Evolutionary conservation across 177 flowering plant genomes (phyloP), one percentile per base, ranked within the genome.

Genomic region (Tripterygium wilfordii): DNA sequence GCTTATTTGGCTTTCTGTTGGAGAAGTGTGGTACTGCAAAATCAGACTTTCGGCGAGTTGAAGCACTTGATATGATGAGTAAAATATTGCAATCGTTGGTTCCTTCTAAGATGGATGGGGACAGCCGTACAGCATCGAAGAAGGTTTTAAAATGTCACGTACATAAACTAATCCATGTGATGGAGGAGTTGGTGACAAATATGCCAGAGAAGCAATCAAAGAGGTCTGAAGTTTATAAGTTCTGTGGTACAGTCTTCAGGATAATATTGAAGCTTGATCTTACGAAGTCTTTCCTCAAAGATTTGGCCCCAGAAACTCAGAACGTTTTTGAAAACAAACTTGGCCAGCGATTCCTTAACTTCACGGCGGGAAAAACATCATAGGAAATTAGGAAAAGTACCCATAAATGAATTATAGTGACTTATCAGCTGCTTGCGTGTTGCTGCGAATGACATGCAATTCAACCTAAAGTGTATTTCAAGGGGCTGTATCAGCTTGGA

Each of bases 131-230:
- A 16, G 45, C 41, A 14, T 45, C 67, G 33, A 62, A 60, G 57
- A 69, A 75, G 44, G 37, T 63, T 13, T 53, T 80, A 55, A 75
- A 72, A 48, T 49, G 22, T 24, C 70, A 76, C 51, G 29, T 89
- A 50, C 45, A 66, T 2, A 47, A 60, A 28, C 53, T 92, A 1
- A 26, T 70, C 31, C 60, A 62, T 52, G 61, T 88, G 49, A 53
- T 86, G 9, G 56, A 69, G 58, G 71, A 62, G 36, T 64, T 89
- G 48, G 68, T 79, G 19, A 66, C 54, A n/a, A 69, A 79, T 20
- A 71, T 75, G 80, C 88, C 94, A 5, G 75, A 76, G 16, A 92
- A 89, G 63, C 79, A 77, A 50, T 54, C 82, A 0, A 76, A 85
- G 59, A 62, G 82, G 30, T 67, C 77, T 7, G 83, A 73, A 20